Percentiles rank a stretch among this genome's conserved stretches.
Evolutionary conservation across 352 stramenopile species (phyloP).

Genomic region (Poterioochromonas sp.): DNA sequence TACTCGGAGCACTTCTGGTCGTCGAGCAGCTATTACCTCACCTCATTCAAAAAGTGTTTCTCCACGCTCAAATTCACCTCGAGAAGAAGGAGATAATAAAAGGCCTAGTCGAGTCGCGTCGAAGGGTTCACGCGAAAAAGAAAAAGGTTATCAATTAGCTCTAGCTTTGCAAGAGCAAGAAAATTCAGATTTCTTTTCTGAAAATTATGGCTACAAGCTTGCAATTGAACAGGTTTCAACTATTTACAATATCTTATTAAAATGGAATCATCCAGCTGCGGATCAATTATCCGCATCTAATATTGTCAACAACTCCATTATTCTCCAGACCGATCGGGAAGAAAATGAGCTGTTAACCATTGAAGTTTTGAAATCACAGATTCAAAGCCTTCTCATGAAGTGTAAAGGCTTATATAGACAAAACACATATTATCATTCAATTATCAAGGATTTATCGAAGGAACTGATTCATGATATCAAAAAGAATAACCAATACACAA

Average conservation of each 20-base stretch:
- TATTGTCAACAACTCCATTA: background rate
- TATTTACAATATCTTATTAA: background rate
- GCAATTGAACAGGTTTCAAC: background rate
- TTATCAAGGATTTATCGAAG: background rate
- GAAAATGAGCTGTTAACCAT: background rate
- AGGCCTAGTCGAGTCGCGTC: background rate
- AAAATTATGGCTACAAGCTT: background rate
- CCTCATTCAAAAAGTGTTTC: too few relatives aligned
- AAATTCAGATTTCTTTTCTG: background rate
- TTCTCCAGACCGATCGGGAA: background rate
- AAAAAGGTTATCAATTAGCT: background rate
- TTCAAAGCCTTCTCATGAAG: background rate
- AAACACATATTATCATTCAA: background rate
- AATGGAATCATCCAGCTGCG: background rate
- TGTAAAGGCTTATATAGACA: background rate
- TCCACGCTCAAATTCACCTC: too few relatives aligned
- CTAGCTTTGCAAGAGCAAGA: too few relatives aligned
- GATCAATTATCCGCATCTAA: background rate
- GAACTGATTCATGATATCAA: background rate
- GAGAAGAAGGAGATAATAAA: background rate
- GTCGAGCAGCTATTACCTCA: too few relatives aligned
- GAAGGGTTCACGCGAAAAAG: background rate
- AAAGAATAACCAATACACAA: background rate
- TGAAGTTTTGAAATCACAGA: background rate
- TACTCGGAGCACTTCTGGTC: too few relatives aligned